phyloP scores from a whole-genome alignment of 306 rosid species.

The Medicago arabica region DNA sequence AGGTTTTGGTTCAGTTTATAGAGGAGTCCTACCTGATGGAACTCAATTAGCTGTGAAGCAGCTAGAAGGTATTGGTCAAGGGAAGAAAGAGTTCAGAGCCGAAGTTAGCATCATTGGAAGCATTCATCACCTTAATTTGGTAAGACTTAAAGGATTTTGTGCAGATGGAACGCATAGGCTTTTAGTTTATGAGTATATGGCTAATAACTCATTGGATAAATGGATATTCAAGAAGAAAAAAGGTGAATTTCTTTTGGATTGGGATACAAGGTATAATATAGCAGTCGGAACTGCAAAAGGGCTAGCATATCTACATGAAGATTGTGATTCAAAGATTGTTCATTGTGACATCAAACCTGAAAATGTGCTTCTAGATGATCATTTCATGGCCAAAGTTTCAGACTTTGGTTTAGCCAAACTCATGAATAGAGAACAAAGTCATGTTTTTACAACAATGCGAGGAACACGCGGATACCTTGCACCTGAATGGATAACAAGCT shows the following conservation, averaged over 20 bases:
- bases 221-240: conserved; percentile 76
- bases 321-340: conserved; percentile 84
- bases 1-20: conserved; percentile 92
- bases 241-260: conserved; percentile 63
- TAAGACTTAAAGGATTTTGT: conserved; percentile 80
- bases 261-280: conserved; percentile 79
- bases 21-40: conserved; percentile 77
- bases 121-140: conserved; percentile 91
- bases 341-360: conserved; percentile 97
- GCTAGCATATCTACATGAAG: conserved; percentile 87
- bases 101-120: conserved; percentile 96
- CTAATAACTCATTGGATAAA: conserved; percentile 82
- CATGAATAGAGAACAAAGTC: conserved; percentile 87
- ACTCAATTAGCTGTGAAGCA: conserved; percentile 86
- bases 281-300: conserved; percentile 95
- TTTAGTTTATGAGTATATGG: conserved; percentile 87
- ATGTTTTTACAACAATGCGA: conserved; percentile 85
- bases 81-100: conserved; percentile 94
- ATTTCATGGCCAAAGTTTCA: conserved; percentile 80
- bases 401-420: conserved; percentile 93
- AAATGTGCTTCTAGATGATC: conserved; percentile 83
- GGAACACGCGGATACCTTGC: conserved; percentile 94
- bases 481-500: conserved; percentile 96
- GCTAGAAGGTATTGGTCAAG: conserved; percentile 88
- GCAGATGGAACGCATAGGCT: conserved; percentile 84